Evolutionary conservation across 805 yeast genomes (phyloP), one percentile per base, ranked within the genome.

Genomic region (Candida patagonica): DNA sequence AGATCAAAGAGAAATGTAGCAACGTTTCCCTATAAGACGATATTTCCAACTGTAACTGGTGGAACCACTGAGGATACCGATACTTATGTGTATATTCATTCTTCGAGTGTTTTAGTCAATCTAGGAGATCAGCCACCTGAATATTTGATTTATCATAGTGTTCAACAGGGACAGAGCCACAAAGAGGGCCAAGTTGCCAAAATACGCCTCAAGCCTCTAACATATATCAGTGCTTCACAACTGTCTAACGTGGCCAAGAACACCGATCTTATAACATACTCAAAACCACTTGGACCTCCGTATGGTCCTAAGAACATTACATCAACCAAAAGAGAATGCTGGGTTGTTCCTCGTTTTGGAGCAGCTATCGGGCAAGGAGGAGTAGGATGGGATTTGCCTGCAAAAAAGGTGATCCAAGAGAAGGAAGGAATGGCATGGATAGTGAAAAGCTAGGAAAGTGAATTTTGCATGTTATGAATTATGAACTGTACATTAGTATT

Each of bases 251-350:
- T 92, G 15, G 88, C 86, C 13, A 80, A 78, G 48, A 66, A 65
- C 22, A 78, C 94, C 13, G 76, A 82, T 0, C 63, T 89, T 35
- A 54, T 89, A 30, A 76, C 89, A 0, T 88, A 81, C 59, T 86
- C 96, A 21, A 89, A 88, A 54, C 97, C 97, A 0, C 62, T 89
- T 38, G 95, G 95, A 0, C 82, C 84, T 41, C 95, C 96, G 2
- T 76, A 85, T 53, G 94, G 86, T 1, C 94, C 94, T 1, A 80
- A 79, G 53, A 66, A 71, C 47, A 52, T 83, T 12, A 65, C 76
- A 3, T 64, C 82, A 0, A 73, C 78, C 2, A 80, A 79, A 52
- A 67, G 96, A 49, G 88, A 81, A 53, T 84, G 94, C 50, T 88
- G 85, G 62, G 96, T 88, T 12, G 78, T 86, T 37, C 96, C 97